Conservation (phyloP, 345 rosid genomes). For the Moricandia moricandioides region DNA sequence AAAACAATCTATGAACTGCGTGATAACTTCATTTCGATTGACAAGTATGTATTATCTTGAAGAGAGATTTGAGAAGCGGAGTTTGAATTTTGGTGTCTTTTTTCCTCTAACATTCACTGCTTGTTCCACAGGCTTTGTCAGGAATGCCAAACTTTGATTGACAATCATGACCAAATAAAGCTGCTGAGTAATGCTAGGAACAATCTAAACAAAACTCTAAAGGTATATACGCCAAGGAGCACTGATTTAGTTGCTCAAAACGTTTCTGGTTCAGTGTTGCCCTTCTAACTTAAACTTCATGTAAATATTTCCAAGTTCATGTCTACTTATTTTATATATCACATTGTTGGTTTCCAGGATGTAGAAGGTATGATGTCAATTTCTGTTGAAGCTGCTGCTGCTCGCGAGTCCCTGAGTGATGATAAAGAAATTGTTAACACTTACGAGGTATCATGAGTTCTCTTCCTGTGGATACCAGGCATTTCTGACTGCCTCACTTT, state of each 20-base stretch:
- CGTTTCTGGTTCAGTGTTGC: background rate
- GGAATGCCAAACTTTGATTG: conserved; percentile 96
- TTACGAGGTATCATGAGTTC: conserved; percentile 64
- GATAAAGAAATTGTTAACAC: conserved; percentile 93
- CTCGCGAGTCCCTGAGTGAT: conserved; percentile 86
- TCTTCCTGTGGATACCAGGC: conserved; percentile 11
- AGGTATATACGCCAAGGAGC: conserved; percentile 42
- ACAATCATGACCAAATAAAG: conserved; percentile 98
- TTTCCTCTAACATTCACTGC: conserved; percentile 15
- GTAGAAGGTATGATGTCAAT: conserved; percentile 99
- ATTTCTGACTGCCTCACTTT: conserved; percentile 12
- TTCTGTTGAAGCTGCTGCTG: conserved; percentile 95
- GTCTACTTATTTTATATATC: background rate
- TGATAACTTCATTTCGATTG: conserved; percentile 78
- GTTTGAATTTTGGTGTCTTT: background rate
- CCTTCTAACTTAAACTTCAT: background rate
- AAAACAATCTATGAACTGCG: conserved; percentile 67
- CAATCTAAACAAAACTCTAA: conserved; percentile 82
- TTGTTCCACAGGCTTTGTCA: conserved; percentile 66
- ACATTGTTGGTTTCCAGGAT: conserved; percentile 51
- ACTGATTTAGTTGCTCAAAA: background rate
- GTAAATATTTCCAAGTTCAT: conserved; percentile 11
- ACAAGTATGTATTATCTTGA: conserved; percentile 50
- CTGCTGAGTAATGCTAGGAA: conserved; percentile 94
- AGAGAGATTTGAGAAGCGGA: background rate